Conservation (phyloP, 2,329 filamentous ascomycete species). For the Colletotrichum destructivum region DNA sequence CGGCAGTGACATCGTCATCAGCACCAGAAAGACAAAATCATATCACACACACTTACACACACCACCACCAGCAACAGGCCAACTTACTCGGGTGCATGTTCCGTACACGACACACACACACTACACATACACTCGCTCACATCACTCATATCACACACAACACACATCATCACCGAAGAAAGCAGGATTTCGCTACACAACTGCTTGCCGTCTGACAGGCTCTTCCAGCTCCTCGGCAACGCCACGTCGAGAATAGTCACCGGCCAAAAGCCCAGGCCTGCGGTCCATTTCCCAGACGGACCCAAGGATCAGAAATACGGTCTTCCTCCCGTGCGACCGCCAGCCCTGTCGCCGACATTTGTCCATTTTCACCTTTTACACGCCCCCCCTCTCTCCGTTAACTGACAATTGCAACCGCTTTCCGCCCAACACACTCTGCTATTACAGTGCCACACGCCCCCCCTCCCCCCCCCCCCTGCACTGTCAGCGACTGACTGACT, state of each 20-base stretch:
- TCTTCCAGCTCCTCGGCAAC: conserved; percentile 31
- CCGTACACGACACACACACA: neutral
- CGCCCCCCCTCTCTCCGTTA: conserved; percentile 2
- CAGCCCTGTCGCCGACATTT: conserved; percentile 28
- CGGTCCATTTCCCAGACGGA: neutral
- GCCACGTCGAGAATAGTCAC: conserved; percentile 39
- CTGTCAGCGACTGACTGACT: conserved; percentile 22
- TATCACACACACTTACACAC: neutral
- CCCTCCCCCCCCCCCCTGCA: conserved; percentile 16
- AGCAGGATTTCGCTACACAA: conserved; percentile 29
- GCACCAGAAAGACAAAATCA: neutral
- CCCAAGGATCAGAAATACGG: conserved; percentile 28
- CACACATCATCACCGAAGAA: conserved; percentile 22
- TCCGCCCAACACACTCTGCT: neutral
- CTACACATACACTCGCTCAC: too few relatives aligned
- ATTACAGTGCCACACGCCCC: too few relatives aligned
- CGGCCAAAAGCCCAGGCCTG: conserved; percentile 8
- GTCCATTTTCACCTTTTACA: conserved; percentile 1
- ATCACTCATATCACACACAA: too few relatives aligned
- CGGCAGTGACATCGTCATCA: conserved; percentile 20
- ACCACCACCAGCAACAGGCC: neutral
- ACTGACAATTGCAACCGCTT: conserved; percentile 22
- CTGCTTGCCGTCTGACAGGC: conserved; percentile 6
- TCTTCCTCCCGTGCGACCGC: conserved; percentile 28
- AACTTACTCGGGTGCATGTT: neutral